A percentile compares a stretch with the other conserved stretches of the same genome.
Conservation (phyloP, 139 green algal genomes). For the Prasinococcaceae sp. region DNA sequence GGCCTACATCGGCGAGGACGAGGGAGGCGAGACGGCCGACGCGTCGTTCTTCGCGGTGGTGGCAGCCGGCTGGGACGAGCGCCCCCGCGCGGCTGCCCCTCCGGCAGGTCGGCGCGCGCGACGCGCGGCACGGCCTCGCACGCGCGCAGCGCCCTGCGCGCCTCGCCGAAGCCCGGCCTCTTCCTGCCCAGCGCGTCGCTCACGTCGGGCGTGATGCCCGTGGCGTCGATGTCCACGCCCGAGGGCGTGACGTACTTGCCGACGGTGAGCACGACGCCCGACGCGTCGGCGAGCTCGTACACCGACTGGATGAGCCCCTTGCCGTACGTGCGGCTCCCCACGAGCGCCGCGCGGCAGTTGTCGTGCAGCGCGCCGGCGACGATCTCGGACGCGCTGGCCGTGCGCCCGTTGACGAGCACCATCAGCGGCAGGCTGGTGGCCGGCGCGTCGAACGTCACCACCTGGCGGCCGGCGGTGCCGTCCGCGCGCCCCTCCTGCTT, state of each 20-base stretch:
- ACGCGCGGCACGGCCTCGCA: too few relatives aligned
- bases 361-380: slow-evolving; percentile 72
- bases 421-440: slow-evolving; percentile 16
- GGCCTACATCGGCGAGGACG: too few relatives aligned
- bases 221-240: slow-evolving; percentile 48
- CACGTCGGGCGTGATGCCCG: slow-evolving; percentile 49
- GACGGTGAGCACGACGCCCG: slow-evolving; percentile 78
- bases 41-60: too few relatives aligned
- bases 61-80: too few relatives aligned
- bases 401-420: slow-evolving; percentile 75
- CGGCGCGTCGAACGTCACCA: background rate
- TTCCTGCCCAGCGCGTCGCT: too few relatives aligned
- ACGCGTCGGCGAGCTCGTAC: slow-evolving; percentile 83
- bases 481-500: slow-evolving; percentile 38
- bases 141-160: too few relatives aligned
- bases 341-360: slow-evolving; percentile 83
- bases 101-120: too few relatives aligned
- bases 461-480: background rate
- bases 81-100: too few relatives aligned
- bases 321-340: slow-evolving; percentile 71
- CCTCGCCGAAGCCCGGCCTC: too few relatives aligned
- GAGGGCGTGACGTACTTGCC: slow-evolving; percentile 85
- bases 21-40: too few relatives aligned
- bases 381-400: slow-evolving; percentile 78
- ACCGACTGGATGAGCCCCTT: slow-evolving; percentile 94